Base-by-base conservation (phyloP, 2,329 filamentous ascomycete species). In the Pseudogymnoascus sp. region DNA sequence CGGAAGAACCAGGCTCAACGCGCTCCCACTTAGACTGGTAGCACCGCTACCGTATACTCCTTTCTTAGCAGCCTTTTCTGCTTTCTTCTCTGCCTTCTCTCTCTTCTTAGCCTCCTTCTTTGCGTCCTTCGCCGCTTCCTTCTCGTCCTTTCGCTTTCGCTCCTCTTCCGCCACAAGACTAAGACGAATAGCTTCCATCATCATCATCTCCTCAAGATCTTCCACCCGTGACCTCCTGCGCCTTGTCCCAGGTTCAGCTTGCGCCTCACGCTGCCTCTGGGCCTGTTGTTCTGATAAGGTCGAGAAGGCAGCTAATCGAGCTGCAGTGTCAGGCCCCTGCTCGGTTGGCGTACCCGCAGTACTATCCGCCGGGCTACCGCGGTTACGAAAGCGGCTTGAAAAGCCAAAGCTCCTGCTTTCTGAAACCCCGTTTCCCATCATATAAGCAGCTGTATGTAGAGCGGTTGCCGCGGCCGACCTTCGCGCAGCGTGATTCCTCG, bases 171-270 rank as follows among this genome's bases (percentile, higher is more conserved):
- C 88, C 0, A 89, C 92, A n/a, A 99, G 79, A 58, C 92, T 96
- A 31, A 96, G 75, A 39, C 94, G 83, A 58, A 99, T 95, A 0
- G 94, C 94, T 74, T 99, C 94, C 81, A 94, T 91, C 80, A 97
- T 92, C 94, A 99, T 99, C 79, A 99, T 90, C 59, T 96, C 93
- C 73, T 99, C 94, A 0, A 97, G 81, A 68, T 97, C 92, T 21
- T 95, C 91, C 72, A 95, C 85, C 31, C 91, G 82, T 62, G 75
- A 83, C 65, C 84, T 78, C 64, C 86, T 76, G 41, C 68, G 67
- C 39, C 69, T 67, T 21, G 66, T 33, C 23, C 61, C 64, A 55
- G 49, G 29, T 16, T 63, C 64, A 76, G 76, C 61, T 62, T 71
- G 62, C 68, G 62, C 67, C 38, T 61, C 58, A 37, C 60, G 38